Conservation (phyloP, 805 yeast genomes). For the Naumovozyma castellii region DNA sequence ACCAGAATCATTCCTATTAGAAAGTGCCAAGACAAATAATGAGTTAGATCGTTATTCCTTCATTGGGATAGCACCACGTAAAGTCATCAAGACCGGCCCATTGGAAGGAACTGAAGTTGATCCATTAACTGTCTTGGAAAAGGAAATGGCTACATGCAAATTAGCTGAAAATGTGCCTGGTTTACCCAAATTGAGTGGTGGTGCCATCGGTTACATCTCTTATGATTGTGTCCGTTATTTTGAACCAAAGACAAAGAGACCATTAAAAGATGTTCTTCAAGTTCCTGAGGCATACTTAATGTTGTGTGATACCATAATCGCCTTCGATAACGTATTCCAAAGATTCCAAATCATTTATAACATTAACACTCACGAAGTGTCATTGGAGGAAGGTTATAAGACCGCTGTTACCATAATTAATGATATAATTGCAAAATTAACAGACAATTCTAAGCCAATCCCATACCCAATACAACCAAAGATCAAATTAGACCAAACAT, state of each 20-base stretch:
- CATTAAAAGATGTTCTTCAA: constrained; percentile 64
- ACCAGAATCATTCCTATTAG: constrained; percentile 70
- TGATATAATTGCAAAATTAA: constrained; percentile 42
- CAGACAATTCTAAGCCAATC: constrained; percentile 35
- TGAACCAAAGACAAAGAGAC: constrained; percentile 80
- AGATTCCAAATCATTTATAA: constrained; percentile 86
- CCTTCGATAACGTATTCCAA: constrained; percentile 89
- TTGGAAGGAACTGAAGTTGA: constrained; percentile 47
- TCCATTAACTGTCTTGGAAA: constrained; percentile 67
- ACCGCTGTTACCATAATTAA: constrained; percentile 50
- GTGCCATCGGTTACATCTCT: constrained; percentile 92
- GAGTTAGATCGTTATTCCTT: constrained; percentile 84
- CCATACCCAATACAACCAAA: constrained; percentile 67
- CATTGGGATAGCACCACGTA: constrained; percentile 78
- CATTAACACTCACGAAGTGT: constrained; percentile 38
- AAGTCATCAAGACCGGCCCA: constrained; percentile 71
- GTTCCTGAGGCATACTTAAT: constrained; percentile 89
- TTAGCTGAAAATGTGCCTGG: constrained; percentile 73
- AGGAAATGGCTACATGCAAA: constrained; percentile 53
- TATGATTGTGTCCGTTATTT: constrained; percentile 95
- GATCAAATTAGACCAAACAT: constrained; percentile 56
- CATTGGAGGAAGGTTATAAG: constrained; percentile 37
- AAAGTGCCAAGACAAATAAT: constrained; percentile 84
- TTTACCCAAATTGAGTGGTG: constrained; percentile 78
- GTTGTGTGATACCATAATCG: constrained; percentile 84